A percentile compares a stretch with the other conserved stretches of the same genome.
phyloP scores from a whole-genome alignment of 2,329 filamentous ascomycete species.

The Trichoderma atroviride region DNA sequence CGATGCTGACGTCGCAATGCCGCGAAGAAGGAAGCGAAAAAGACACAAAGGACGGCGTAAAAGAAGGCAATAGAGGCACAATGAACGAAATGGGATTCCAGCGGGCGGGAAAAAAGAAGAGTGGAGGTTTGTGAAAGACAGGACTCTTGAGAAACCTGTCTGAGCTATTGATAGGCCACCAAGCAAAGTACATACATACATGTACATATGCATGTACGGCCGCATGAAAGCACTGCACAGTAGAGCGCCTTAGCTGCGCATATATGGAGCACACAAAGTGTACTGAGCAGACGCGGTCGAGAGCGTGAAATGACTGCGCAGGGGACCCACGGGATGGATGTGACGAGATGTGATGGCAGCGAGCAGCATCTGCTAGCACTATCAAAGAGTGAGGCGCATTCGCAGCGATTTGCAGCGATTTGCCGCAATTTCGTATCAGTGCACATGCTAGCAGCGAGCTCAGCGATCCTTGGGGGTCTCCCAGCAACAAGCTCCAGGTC shows the following conservation, averaged over 20 bases:
- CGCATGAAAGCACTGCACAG: neutral
- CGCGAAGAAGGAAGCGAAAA: neutral
- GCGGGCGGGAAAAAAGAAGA: neutral
- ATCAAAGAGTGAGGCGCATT: too few relatives aligned
- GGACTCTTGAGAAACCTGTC: neutral
- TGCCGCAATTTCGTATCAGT: conserved; percentile 9
- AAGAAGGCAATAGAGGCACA: neutral
- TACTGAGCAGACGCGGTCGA: neutral
- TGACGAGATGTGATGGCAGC: neutral
- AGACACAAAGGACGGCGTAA: neutral
- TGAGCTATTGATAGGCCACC: conserved; percentile 9
- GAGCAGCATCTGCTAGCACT: neutral
- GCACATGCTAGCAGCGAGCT: neutral
- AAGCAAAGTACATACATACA: conserved; percentile 16
- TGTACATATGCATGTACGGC: neutral
- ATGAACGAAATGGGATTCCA: conserved; percentile 5
- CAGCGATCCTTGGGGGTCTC: conserved; percentile 12
- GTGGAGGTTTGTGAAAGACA: conserved; percentile 1
- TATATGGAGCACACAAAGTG: neutral
- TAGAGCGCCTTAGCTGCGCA: neutral
- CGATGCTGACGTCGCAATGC: conserved; percentile 19
- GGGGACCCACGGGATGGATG: neutral
- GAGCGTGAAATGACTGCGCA: conserved; percentile 7
- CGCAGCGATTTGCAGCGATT: neutral
- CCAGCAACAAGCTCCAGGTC: conserved; percentile 3